phyloP scores from a whole-genome alignment of 495 filamentous ascomycete genomes.

The Neurospora cerealis region DNA sequence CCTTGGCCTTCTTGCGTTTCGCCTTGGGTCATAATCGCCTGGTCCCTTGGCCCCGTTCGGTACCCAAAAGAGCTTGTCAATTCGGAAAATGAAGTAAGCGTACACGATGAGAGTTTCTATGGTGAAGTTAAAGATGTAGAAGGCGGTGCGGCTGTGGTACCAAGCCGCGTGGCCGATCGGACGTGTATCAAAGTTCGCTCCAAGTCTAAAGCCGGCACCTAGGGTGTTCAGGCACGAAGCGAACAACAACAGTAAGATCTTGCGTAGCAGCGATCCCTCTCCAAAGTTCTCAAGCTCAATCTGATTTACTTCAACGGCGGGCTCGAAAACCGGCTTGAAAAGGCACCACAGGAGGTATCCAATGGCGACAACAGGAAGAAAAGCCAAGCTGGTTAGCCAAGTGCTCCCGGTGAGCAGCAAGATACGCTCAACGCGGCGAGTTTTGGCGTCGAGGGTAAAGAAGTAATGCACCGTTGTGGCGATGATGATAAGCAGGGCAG shows the following conservation, averaged over 20 bases:
- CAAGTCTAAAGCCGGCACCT: slow-evolving; percentile 59
- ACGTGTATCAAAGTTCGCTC: slow-evolving; percentile 43
- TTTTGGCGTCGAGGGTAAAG: slow-evolving; percentile 50
- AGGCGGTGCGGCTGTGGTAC: slow-evolving; percentile 60
- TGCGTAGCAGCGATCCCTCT: slow-evolving; percentile 48
- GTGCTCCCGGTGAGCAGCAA: slow-evolving; percentile 58
- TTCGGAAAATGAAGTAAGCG: slow-evolving; percentile 49
- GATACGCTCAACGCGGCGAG: slow-evolving; percentile 40
- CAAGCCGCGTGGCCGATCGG: slow-evolving; percentile 49
- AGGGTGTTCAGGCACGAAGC: slow-evolving; percentile 48
- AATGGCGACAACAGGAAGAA: slow-evolving; percentile 42
- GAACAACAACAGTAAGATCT: slow-evolving; percentile 49
- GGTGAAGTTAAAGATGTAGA: slow-evolving; percentile 69
- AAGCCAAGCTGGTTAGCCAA: slow-evolving; percentile 58
- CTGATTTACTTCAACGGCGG: slow-evolving; percentile 15
- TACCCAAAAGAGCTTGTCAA: slow-evolving; percentile 66
- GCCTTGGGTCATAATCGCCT: slow-evolving; percentile 23
- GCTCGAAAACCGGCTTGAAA: slow-evolving; percentile 33
- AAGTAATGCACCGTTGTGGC: slow-evolving; percentile 49
- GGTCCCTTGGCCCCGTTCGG: slow-evolving; percentile 35
- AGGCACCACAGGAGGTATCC: slow-evolving; percentile 27
- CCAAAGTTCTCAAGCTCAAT: slow-evolving; percentile 59
- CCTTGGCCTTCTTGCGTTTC: background rate
- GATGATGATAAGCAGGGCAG: slow-evolving; percentile 61
- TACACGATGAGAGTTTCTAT: slow-evolving; percentile 61